These are phyloP conservation scores for Cryphonectria naterciae DNA, from an alignment of 2,329 filamentous ascomycete species.

Conservation along the genomic window DNA sequence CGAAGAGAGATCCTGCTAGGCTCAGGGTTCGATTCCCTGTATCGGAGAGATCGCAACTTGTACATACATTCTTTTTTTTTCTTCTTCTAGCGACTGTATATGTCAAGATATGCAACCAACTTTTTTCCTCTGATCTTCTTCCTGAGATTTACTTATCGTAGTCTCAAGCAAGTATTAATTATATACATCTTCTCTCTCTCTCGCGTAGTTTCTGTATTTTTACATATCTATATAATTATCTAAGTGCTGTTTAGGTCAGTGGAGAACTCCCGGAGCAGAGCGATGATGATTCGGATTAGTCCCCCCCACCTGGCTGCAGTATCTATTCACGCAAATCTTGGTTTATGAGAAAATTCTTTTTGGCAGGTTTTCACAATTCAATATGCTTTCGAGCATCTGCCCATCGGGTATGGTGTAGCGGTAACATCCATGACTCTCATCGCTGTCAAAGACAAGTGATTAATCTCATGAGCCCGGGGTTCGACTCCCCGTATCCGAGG, in stretches of 20 bases:
- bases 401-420: not conserved
- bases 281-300: not conserved
- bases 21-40: conserved; percentile 1
- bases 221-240: not conserved
- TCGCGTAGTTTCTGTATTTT: no score
- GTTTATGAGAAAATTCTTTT: not conserved
- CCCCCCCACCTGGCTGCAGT: not conserved
- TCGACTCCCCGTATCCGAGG: conserved; percentile 5
- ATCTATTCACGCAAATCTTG: not conserved
- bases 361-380: not conserved
- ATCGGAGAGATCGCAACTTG: not conserved
- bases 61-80: not conserved
- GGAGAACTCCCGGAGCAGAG: not conserved
- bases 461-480: conserved; percentile 3
- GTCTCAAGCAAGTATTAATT: not conserved
- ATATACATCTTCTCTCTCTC: not conserved
- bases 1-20: not conserved
- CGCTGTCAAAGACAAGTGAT: not conserved
- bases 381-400: no score
- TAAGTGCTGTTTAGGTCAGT: not conserved
- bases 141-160: not conserved
- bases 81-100: not conserved
- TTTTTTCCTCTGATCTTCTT: not conserved
- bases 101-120: no score
- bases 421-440: conserved; percentile 9